phyloP scores from a whole-genome alignment of 1,284 basidiomycete genomes.

The Rhodotorula mucilaginosa region DNA sequence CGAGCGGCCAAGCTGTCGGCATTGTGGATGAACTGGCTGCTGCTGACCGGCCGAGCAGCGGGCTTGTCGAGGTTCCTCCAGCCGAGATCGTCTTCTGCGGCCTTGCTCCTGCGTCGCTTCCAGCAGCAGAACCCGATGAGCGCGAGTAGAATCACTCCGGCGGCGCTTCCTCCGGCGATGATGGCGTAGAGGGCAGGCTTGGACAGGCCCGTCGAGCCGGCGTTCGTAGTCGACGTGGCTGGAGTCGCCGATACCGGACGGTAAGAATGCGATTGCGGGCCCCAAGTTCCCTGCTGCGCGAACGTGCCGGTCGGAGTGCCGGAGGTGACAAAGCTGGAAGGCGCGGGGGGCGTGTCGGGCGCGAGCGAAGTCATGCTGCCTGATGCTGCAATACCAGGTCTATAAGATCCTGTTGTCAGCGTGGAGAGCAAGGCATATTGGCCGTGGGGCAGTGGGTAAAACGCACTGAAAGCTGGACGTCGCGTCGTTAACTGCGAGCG shows the following conservation, averaged over 20 bases:
- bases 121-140: conserved; percentile 33
- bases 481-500: too few species aligned
- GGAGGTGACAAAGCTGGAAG: background rate
- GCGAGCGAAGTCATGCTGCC: conserved; percentile 26
- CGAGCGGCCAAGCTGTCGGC: conserved; percentile 1
- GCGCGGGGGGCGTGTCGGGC: background rate
- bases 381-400: conserved; percentile 15
- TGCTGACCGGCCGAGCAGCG: background rate
- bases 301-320: background rate
- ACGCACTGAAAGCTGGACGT: conserved; percentile 5
- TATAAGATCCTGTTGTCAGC: background rate
- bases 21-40: background rate
- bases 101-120: conserved; percentile 30
- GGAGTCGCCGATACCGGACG: background rate
- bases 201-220: conserved; percentile 4
- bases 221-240: background rate
- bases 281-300: background rate
- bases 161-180: conserved; percentile 21
- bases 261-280: background rate
- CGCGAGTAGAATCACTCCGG: conserved; percentile 11
- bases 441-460: background rate
- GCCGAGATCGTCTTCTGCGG: conserved; percentile 20
- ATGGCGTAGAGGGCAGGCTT: conserved; percentile 25
- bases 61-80: conserved; percentile 21
- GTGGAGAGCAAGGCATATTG: background rate